phyloP scores from a whole-genome alignment of 306 rosid species.

The Vachellia pachyceras region DNA sequence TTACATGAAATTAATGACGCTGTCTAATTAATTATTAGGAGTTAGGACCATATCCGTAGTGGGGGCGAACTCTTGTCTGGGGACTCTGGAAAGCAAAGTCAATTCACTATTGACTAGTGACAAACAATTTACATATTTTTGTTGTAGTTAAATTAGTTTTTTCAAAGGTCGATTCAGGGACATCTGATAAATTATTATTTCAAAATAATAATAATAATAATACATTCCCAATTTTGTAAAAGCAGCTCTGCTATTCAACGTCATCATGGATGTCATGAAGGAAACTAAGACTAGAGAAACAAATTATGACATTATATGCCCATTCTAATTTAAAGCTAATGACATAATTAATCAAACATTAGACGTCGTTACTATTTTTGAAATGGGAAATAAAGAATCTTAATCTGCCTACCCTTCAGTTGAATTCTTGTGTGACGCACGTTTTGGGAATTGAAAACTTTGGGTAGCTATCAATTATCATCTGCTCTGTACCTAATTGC shows the following conservation, averaged over 20 bases:
- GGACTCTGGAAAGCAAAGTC: slow-evolving; percentile 3
- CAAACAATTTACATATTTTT: not conserved
- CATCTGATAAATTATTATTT: not conserved
- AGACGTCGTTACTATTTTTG: not conserved
- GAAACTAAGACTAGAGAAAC: not conserved
- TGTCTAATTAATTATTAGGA: slow-evolving; percentile 20
- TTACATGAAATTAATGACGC: no score
- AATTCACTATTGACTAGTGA: not conserved
- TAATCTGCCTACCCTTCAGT: slow-evolving; percentile 45
- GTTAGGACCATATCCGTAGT: no score
- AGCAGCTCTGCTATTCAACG: not conserved
- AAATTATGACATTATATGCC: not conserved
- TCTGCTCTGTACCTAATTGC: slow-evolving; percentile 67
- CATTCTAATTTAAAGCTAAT: not conserved
- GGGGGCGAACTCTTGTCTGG: not conserved
- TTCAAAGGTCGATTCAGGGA: not conserved
- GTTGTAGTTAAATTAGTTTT: not conserved
- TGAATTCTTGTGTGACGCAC: slow-evolving; percentile 39
- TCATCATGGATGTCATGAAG: no score
- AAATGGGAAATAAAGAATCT: slow-evolving; percentile 36
- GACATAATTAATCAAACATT: not conserved
- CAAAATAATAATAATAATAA: not conserved
- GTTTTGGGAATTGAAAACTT: slow-evolving; percentile 40
- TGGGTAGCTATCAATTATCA: slow-evolving; percentile 67
- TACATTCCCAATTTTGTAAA: not conserved